These are phyloP conservation scores for Talaromyces stipitatus DNA, from an alignment of 495 filamentous ascomycete genomes.

Conservation along the genomic window DNA sequence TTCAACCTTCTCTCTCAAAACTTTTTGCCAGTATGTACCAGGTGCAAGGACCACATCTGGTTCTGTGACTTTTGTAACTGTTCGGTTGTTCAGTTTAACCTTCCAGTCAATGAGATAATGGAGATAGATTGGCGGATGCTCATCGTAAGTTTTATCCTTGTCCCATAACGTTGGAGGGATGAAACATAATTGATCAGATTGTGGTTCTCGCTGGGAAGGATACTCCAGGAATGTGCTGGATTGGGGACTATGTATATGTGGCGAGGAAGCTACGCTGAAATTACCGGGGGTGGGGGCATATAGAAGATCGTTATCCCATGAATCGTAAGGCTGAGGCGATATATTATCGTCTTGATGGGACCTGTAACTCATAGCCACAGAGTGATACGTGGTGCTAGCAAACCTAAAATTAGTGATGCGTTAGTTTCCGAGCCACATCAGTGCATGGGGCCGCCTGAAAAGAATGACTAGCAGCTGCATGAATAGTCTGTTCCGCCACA, in stretches of 20 bases:
- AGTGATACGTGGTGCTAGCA: no score
- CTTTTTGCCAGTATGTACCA: constrained; percentile 18
- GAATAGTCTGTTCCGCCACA: no score
- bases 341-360: neutral
- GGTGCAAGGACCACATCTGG: constrained; percentile 17
- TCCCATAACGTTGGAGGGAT: constrained; percentile 9
- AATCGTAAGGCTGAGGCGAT: neutral
- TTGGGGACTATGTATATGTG: neutral
- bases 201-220: neutral
- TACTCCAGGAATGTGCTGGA: neutral
- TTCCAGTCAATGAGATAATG: constrained; percentile 33
- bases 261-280: neutral
- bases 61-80: constrained; percentile 24
- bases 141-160: constrained; percentile 18
- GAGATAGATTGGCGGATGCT: constrained; percentile 22
- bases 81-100: constrained; percentile 23
- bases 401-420: no score
- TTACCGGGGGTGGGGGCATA: constrained; percentile 1
- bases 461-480: no score
- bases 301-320: neutral
- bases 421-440: no score
- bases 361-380: neutral
- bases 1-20: constrained; percentile 8
- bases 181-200: neutral
- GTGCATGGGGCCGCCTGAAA: no score